phyloP scores from a whole-genome alignment of 2,329 filamentous ascomycete species.

The Fonsecaea monophora region DNA sequence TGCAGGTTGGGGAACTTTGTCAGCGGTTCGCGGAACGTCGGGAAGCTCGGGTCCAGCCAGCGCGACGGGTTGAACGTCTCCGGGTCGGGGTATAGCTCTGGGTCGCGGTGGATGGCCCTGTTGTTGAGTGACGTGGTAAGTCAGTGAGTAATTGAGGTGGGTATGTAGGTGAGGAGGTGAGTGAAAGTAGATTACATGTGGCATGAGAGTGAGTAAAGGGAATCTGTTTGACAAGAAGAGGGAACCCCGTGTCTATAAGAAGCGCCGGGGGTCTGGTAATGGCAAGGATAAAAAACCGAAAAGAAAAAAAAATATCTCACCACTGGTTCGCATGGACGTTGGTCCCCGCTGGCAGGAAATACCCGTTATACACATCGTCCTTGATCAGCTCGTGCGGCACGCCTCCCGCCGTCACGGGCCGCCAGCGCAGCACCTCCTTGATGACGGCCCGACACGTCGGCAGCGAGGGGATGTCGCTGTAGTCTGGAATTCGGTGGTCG shows the following conservation, averaged over 20 bases:
- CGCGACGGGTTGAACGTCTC: conserved; percentile 61
- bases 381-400: conserved; percentile 36
- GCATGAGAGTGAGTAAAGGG: background rate
- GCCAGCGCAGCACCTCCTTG: conserved; percentile 55
- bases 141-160: background rate
- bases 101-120: conserved; percentile 59
- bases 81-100: conserved; percentile 58
- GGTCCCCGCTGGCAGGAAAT: conserved; percentile 57
- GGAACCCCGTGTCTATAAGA: too few relatives aligned
- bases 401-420: conserved; percentile 44
- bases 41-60: conserved; percentile 60
- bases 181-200: too few relatives aligned
- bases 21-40: conserved; percentile 61
- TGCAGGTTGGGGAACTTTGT: conserved; percentile 60
- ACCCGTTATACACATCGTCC: conserved; percentile 45
- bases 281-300: background rate
- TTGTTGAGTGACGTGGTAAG: background rate
- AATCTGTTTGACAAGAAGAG: background rate
- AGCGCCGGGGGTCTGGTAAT: too few relatives aligned
- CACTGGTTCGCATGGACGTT: conserved; percentile 51
- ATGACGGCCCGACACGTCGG: conserved; percentile 49
- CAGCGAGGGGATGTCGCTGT: conserved; percentile 46
- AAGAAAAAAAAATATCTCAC: conserved; percentile 27
- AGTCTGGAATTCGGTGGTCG: conserved; percentile 44
- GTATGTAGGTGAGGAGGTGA: too few relatives aligned